Percentiles rank a stretch among this genome's conserved stretches.
Conservation (phyloP, 306 rosid species). For the Lablab purpureus region DNA sequence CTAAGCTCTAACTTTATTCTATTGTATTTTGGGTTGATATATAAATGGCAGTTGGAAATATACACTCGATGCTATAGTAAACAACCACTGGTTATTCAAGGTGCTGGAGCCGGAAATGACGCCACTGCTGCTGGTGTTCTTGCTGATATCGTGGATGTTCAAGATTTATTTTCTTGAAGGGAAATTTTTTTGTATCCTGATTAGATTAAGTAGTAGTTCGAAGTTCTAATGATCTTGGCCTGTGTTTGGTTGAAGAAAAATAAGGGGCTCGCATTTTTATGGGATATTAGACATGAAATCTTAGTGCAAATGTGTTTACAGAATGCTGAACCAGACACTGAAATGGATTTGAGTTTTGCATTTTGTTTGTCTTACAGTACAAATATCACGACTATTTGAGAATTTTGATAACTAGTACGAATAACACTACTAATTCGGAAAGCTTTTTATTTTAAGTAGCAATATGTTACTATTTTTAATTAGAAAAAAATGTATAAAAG, state of each 20-base stretch:
- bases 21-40: slow-evolving; percentile 36
- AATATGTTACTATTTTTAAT: too few relatives aligned
- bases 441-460: too few relatives aligned
- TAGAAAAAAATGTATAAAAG: too few relatives aligned
- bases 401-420: too few relatives aligned
- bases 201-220: slow-evolving; percentile 23
- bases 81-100: slow-evolving; percentile 92
- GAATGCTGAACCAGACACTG: not conserved
- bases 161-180: slow-evolving; percentile 69
- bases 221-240: slow-evolving; percentile 7
- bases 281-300: not conserved
- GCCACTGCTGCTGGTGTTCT: slow-evolving; percentile 96
- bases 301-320: not conserved
- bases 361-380: not conserved
- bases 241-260: not conserved
- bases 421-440: too few relatives aligned
- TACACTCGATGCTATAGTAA: slow-evolving; percentile 77
- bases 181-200: not conserved
- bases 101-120: slow-evolving; percentile 99
- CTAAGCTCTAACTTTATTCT: slow-evolving; percentile 7
- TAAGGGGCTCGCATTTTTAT: not conserved
- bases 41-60: slow-evolving; percentile 77
- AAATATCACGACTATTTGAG: too few relatives aligned
- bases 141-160: slow-evolving; percentile 91
- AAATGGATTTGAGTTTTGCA: not conserved